phyloP scores from a whole-genome alignment of 1,284 basidiomycete genomes.

The Ustilago lituana region DNA sequence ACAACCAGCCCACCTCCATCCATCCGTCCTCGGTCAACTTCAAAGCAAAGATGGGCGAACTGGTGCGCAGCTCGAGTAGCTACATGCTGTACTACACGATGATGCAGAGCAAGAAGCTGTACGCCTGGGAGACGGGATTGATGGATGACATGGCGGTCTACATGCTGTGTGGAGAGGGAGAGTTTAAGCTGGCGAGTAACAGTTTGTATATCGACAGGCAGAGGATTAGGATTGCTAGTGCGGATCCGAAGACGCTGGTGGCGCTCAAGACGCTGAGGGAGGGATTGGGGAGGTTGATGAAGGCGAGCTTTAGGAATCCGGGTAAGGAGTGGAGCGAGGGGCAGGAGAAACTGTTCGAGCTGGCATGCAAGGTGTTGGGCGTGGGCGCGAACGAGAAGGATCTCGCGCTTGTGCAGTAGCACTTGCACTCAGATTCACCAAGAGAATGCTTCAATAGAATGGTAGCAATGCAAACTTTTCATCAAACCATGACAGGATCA shows the following conservation, averaged over 20 bases:
- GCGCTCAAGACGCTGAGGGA: conserved; percentile 83
- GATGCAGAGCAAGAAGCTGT: conserved; percentile 90
- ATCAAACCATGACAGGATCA: no score
- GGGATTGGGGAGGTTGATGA: conserved; percentile 75
- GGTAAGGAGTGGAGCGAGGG: conserved; percentile 74
- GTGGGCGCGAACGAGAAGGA: conserved; percentile 57
- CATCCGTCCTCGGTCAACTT: conserved; percentile 77
- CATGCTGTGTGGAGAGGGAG: conserved; percentile 88
- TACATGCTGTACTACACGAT: conserved; percentile 55
- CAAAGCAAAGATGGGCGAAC: conserved; percentile 30
- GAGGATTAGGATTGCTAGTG: conserved; percentile 77
- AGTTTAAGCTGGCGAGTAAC: conserved; percentile 83
- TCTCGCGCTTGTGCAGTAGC: conserved; percentile 36
- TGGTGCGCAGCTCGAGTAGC: conserved; percentile 32
- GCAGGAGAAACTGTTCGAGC: conserved; percentile 75
- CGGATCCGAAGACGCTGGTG: conserved; percentile 75
- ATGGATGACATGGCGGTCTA: conserved; percentile 85
- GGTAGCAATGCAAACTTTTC: no score
- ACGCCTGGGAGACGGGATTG: conserved; percentile 93
- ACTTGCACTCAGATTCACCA: background rate
- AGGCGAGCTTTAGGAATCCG: conserved; percentile 70
- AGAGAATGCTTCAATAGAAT: background rate
- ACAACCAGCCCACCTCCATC: conserved; percentile 83
- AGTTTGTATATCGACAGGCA: conserved; percentile 85
- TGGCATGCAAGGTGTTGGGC: conserved; percentile 68